Percentiles rank a stretch among this genome's conserved stretches.
Conservation (phyloP, 331 rosid species). For the Erythrophleum ivorense region DNA sequence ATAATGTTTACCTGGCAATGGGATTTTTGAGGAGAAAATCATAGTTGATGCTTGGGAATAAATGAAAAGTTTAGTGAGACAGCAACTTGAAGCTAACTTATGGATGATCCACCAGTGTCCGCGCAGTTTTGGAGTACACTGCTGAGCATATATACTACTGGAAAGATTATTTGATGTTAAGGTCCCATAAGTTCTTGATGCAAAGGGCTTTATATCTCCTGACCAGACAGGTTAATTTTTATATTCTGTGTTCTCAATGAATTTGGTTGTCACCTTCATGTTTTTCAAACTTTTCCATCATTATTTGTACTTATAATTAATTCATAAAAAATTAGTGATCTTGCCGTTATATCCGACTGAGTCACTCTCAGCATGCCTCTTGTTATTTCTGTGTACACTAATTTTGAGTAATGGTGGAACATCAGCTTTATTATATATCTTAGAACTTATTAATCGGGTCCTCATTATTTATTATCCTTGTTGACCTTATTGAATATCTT, state of each 20-base stretch:
- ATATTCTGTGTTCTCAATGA: background rate
- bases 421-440: background rate
- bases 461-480: background rate
- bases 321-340: slow-evolving; percentile 23
- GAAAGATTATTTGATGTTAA: slow-evolving; percentile 36
- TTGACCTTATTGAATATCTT: background rate
- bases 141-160: slow-evolving; percentile 42
- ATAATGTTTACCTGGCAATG: slow-evolving; percentile 87
- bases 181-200: slow-evolving; percentile 33
- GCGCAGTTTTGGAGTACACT: slow-evolving; percentile 41
- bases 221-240: background rate
- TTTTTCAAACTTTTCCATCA: slow-evolving; percentile 30
- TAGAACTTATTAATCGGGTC: background rate
- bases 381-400: slow-evolving; percentile 2
- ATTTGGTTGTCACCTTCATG: slow-evolving; percentile 31
- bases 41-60: slow-evolving; percentile 45
- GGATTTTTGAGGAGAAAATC: slow-evolving; percentile 72
- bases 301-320: slow-evolving; percentile 31
- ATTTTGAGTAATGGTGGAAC: slow-evolving; percentile 10
- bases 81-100: slow-evolving; percentile 49
- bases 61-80: slow-evolving; percentile 38
- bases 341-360: slow-evolving; percentile 31
- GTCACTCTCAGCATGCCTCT: slow-evolving; percentile 1
- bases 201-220: background rate
- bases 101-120: slow-evolving; percentile 41